phyloP scores from a whole-genome alignment of 2,329 filamentous ascomycete genomes.

The Dothidotthia symphoricarpi region DNA sequence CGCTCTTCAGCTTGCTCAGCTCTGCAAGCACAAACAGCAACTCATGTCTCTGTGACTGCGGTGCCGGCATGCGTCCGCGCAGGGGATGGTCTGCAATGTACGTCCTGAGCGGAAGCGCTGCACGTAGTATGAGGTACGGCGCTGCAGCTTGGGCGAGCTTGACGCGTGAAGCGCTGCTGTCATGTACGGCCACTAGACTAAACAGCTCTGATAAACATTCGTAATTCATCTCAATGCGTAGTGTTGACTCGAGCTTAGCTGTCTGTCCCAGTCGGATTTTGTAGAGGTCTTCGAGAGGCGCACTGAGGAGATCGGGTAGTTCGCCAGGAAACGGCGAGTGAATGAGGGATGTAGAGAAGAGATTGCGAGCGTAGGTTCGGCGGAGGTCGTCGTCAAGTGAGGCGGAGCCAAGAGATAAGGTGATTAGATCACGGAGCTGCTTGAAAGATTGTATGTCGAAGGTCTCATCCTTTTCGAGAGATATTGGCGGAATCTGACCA shows the following conservation, averaged over 20 bases:
- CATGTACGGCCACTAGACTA: conserved; percentile 53
- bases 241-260: conserved; percentile 62
- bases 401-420: conserved; percentile 67
- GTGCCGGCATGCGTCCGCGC: conserved; percentile 82
- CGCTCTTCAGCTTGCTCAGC: conserved; percentile 66
- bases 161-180: conserved; percentile 46
- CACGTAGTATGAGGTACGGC: conserved; percentile 78
- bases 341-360: conserved; percentile 81
- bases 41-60: conserved; percentile 75
- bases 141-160: conserved; percentile 72
- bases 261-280: conserved; percentile 69
- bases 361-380: conserved; percentile 66
- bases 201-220: conserved; percentile 74
- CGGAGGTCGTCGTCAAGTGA: conserved; percentile 66
- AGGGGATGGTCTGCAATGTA: conserved; percentile 92
- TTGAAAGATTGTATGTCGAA: conserved; percentile 79
- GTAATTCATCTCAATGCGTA: conserved; percentile 72
- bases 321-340: conserved; percentile 66
- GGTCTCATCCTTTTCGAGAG: conserved; percentile 61
- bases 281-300: conserved; percentile 63
- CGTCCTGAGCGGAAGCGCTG: conserved; percentile 74
- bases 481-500: conserved; percentile 31
- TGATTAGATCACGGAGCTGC: conserved; percentile 67
- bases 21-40: conserved; percentile 68
- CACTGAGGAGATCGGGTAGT: conserved; percentile 50